Evolutionary conservation across 2,329 filamentous ascomycete species (phyloP).

Genomic region (Sporothrix globosa): DNA sequence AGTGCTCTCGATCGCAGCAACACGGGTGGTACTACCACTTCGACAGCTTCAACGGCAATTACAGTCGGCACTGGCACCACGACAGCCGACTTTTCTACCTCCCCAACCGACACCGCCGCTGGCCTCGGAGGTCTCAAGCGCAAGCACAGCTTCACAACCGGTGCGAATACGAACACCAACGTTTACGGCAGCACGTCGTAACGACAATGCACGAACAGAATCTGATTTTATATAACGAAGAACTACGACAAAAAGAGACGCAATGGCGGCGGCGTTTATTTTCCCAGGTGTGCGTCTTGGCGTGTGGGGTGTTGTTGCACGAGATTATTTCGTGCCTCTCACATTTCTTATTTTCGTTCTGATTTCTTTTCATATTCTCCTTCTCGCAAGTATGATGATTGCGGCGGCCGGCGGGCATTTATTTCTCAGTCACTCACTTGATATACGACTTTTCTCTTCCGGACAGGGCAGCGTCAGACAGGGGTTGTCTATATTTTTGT

Average conservation of each 20-base stretch:
- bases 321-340: neutral
- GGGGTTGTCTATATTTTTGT: slow-evolving; percentile 6
- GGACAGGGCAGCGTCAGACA: slow-evolving; percentile 7
- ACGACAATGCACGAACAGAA: neutral
- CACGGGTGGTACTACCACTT: slow-evolving; percentile 5
- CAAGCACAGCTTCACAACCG: slow-evolving; percentile 46
- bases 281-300: neutral
- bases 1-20: slow-evolving; percentile 37
- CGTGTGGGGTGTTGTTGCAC: neutral
- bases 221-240: neutral
- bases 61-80: slow-evolving; percentile 33
- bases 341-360: neutral
- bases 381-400: neutral
- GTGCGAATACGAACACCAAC: slow-evolving; percentile 3
- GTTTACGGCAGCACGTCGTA: slow-evolving; percentile 24
- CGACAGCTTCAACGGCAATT: slow-evolving; percentile 40
- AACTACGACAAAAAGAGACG: neutral
- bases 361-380: neutral
- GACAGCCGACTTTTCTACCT: slow-evolving; percentile 3
- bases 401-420: neutral
- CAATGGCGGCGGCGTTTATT: slow-evolving; percentile 4
- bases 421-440: slow-evolving; percentile 16
- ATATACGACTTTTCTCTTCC: neutral
- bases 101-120: slow-evolving; percentile 36
- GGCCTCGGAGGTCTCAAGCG: slow-evolving; percentile 45